phyloP scores from a whole-genome alignment of 2,329 filamentous ascomycete species.

The Dryadomyces quercus-mongolicae region DNA sequence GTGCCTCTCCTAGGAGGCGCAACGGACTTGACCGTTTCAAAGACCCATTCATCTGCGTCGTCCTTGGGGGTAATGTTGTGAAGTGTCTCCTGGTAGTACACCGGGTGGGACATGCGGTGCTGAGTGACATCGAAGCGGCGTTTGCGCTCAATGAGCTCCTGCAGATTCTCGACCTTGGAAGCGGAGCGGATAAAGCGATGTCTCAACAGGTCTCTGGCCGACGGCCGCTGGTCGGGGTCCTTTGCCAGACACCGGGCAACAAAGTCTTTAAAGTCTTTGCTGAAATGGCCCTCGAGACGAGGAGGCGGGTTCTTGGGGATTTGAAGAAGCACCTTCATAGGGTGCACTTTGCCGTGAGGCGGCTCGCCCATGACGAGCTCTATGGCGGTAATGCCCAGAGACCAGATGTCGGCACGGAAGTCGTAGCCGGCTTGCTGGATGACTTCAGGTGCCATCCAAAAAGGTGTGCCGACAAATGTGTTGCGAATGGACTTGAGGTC shows the following conservation, averaged over 20 bases:
- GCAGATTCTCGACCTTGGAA: slow-evolving; percentile 76
- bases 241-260: slow-evolving; percentile 83
- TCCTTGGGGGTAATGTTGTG: slow-evolving; percentile 54
- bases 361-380: slow-evolving; percentile 82
- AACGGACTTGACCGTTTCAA: slow-evolving; percentile 79
- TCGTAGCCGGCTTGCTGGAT: slow-evolving; percentile 77
- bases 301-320: slow-evolving; percentile 85
- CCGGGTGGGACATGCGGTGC: slow-evolving; percentile 55
- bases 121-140: slow-evolving; percentile 71
- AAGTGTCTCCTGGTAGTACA: slow-evolving; percentile 90
- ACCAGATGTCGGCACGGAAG: slow-evolving; percentile 92
- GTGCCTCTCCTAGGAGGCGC: slow-evolving; percentile 42
- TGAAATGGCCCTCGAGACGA: slow-evolving; percentile 73
- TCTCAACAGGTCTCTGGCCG: slow-evolving; percentile 74
- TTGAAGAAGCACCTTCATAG: slow-evolving; percentile 87
- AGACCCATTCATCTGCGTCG: slow-evolving; percentile 83
- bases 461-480: slow-evolving; percentile 94
- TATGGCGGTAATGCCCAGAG: slow-evolving; percentile 80
- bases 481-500: slow-evolving; percentile 97
- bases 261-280: slow-evolving; percentile 89
- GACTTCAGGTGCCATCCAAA: slow-evolving; percentile 94
- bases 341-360: slow-evolving; percentile 74
- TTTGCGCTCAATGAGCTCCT: slow-evolving; percentile 74
- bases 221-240: slow-evolving; percentile 72
- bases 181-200: slow-evolving; percentile 82